These are phyloP conservation scores for Auriscalpium vulgare DNA, from an alignment of 768 basidiomycete species.

Conservation along the genomic window DNA sequence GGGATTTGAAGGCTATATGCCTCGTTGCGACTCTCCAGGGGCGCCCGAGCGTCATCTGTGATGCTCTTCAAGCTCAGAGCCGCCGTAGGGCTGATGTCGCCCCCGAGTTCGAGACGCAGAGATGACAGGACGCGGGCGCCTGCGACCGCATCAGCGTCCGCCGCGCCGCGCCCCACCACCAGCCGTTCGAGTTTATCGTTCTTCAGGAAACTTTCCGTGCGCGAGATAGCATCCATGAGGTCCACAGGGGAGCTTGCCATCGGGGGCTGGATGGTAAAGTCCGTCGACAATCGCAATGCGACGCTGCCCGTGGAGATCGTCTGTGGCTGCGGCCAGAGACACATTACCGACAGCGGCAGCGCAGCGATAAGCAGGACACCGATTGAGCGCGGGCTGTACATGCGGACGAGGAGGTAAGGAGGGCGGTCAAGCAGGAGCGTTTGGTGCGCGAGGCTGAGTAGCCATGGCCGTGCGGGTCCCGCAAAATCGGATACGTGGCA, in stretches of 20 bases:
- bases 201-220: slow-evolving; percentile 34
- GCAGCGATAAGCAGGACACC: too few species aligned
- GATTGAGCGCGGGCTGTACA: too few species aligned
- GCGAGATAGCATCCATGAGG: slow-evolving; percentile 46
- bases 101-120: background rate
- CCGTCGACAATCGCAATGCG: slow-evolving; percentile 31
- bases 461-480: too few species aligned
- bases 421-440: too few species aligned
- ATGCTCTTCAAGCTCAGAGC: slow-evolving; percentile 19
- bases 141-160: slow-evolving; percentile 31
- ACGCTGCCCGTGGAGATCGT: slow-evolving; percentile 21
- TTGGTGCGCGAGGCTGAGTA: too few species aligned
- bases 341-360: too few species aligned
- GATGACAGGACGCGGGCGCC: slow-evolving; percentile 34
- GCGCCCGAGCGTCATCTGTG: slow-evolving; percentile 41
- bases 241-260: slow-evolving; percentile 43
- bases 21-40: slow-evolving; percentile 47
- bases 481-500: too few species aligned
- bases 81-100: background rate
- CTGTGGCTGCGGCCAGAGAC: slow-evolving; percentile 31
- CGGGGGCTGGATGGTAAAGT: slow-evolving; percentile 44
- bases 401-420: too few species aligned
- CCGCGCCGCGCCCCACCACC: slow-evolving; percentile 47
- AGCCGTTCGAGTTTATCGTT: slow-evolving; percentile 56
- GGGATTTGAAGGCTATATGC: slow-evolving; percentile 52